phyloP scores from a whole-genome alignment of 306 rosid species.

The Dalbergia cultrata region DNA sequence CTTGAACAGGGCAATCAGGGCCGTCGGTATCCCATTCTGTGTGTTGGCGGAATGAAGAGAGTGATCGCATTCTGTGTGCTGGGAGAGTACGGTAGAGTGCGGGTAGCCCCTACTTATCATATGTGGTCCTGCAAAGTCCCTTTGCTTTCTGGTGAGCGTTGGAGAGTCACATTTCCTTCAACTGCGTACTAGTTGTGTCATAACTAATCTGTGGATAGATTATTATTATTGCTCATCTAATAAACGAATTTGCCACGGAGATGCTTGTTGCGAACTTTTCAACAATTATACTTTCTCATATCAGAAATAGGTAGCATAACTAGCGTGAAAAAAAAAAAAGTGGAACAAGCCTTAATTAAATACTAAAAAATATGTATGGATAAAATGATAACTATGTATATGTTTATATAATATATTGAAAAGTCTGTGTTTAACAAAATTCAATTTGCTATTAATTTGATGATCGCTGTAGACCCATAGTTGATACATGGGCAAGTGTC shows the following conservation, averaged over 20 bases:
- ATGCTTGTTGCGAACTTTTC: not conserved
- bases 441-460: not conserved
- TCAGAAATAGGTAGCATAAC: not conserved
- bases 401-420: no score
- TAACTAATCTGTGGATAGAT: not conserved
- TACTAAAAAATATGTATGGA: no score
- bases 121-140: conserved; percentile 41
- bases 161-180: not conserved
- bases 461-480: not conserved
- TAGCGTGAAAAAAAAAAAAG: not conserved
- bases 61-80: not conserved
- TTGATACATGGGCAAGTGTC: not conserved
- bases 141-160: not conserved
- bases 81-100: not conserved
- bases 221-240: not conserved
- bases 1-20: conserved; percentile 32
- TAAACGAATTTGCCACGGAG: not conserved
- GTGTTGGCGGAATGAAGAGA: not conserved
- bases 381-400: no score
- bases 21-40: conserved; percentile 22
- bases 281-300: not conserved
- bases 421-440: no score
- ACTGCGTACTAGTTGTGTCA: not conserved
- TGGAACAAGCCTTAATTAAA: no score
- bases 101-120: not conserved